phyloP scores from a whole-genome alignment of 2,329 filamentous ascomycete species.

The Monilinia polystroma region DNA sequence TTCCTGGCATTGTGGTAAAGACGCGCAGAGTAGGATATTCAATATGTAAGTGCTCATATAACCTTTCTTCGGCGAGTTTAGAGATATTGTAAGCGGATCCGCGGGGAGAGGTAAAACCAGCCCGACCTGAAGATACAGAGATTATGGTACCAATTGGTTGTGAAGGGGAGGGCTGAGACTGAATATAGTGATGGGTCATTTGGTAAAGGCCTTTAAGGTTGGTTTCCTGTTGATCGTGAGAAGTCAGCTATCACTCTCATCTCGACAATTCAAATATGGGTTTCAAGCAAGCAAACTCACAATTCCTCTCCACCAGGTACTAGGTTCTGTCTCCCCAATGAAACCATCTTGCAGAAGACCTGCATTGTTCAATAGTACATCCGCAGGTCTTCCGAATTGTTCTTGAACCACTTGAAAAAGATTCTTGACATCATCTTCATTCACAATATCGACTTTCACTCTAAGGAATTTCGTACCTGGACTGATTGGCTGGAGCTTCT shows the following conservation, averaged over 20 bases:
- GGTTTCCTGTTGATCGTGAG: background rate
- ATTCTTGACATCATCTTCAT: conserved; percentile 28
- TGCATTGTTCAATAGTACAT: conserved; percentile 47
- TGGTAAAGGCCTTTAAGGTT: conserved; percentile 20
- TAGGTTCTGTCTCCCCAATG: background rate
- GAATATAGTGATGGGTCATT: conserved; percentile 17
- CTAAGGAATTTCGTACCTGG: conserved; percentile 25
- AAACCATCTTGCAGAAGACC: conserved; percentile 41
- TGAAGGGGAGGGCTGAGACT: background rate
- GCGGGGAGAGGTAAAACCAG: background rate
- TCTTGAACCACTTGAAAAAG: conserved; percentile 28
- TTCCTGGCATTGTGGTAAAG: conserved; percentile 50
- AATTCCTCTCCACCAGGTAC: background rate
- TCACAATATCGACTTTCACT: conserved; percentile 28
- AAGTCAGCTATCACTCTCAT: background rate
- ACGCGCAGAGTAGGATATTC: conserved; percentile 48
- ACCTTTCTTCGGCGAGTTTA: conserved; percentile 9
- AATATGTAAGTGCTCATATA: background rate
- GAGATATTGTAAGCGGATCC: conserved; percentile 11
- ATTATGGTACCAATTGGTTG: conserved; percentile 6
- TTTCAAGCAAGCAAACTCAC: background rate
- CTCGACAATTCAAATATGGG: fast-evolving
- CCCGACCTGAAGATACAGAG: background rate
- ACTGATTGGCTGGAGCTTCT: conserved; percentile 24
- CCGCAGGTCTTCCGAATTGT: conserved; percentile 33